phyloP scores from a whole-genome alignment of 2,329 filamentous ascomycete genomes.

The Talaromyces sp. region DNA sequence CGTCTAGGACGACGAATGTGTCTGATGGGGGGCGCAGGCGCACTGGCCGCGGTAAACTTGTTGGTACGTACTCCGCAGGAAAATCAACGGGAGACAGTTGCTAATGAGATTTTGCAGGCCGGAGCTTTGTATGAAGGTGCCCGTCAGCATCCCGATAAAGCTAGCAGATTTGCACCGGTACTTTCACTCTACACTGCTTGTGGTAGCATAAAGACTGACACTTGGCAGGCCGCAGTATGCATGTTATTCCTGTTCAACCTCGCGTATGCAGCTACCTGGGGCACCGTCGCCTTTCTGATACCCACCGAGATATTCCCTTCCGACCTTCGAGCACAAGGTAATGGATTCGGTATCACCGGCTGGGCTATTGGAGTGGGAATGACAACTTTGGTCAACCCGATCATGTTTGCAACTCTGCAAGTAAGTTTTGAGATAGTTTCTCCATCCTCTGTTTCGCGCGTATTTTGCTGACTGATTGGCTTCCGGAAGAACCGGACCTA shows the following conservation, averaged over 20 bases:
- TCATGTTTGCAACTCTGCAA: constrained; percentile 50
- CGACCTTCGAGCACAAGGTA: constrained; percentile 57
- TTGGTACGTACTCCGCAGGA: constrained; percentile 22
- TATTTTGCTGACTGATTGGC: neutral
- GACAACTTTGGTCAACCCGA: constrained; percentile 51
- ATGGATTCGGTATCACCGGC: constrained; percentile 57
- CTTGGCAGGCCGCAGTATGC: constrained; percentile 30
- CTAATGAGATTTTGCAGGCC: constrained; percentile 21
- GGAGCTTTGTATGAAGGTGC: constrained; percentile 46
- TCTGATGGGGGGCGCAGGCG: constrained; percentile 39
- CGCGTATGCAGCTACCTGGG: constrained; percentile 50
- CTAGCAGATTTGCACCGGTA: constrained; percentile 16
- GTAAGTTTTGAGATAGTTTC: neutral
- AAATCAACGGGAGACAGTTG: neutral
- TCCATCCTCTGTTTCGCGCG: neutral
- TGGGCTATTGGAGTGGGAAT: constrained; percentile 58
- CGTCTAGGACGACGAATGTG: constrained; percentile 45
- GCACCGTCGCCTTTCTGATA: constrained; percentile 50
- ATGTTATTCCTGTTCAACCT: constrained; percentile 47
- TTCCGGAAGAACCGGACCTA: constrained; percentile 43
- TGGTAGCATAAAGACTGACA: neutral
- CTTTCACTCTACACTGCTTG: neutral
- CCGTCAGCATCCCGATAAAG: constrained; percentile 33
- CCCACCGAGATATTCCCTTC: constrained; percentile 58
- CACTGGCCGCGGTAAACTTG: constrained; percentile 43